Evolutionary conservation across 108 stramenopile species (phyloP).

Genomic region (Skeletonema grethae): DNA sequence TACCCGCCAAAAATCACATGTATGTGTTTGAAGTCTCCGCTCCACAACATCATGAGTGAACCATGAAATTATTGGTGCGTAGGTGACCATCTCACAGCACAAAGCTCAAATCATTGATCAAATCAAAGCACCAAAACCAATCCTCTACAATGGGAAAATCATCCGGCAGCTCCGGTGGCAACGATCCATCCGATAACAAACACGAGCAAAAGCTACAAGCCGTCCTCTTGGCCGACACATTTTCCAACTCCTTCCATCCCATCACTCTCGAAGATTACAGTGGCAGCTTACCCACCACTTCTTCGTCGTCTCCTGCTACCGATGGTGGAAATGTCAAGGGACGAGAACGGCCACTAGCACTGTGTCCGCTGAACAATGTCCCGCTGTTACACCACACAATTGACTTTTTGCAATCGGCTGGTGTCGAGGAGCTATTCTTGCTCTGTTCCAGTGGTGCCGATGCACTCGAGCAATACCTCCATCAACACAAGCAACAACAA

Average conservation of each 20-base stretch:
- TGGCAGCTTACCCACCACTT: conserved; percentile 2
- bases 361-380: conserved; percentile 95
- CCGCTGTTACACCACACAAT: conserved; percentile 92
- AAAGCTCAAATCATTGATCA: background rate
- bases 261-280: conserved; percentile 56
- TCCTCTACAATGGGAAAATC: conserved; percentile 21
- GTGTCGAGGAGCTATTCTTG: conserved; percentile 26
- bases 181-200: conserved; percentile 56
- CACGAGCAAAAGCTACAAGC: conserved; percentile 88
- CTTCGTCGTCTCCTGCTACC: conserved; percentile 36
- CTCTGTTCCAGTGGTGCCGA: conserved; percentile 52
- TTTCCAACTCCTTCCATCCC: conserved; percentile 84
- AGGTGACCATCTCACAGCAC: too few species aligned
- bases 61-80: too few species aligned
- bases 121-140: background rate
- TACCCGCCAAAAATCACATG: too few species aligned
- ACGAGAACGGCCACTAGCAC: conserved; percentile 41
- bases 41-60: too few species aligned
- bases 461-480: conserved; percentile 59
- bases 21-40: too few species aligned
- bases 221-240: conserved; percentile 88
- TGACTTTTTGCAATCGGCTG: conserved; percentile 84
- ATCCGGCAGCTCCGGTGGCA: conserved; percentile 13
- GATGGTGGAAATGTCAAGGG: conserved; percentile 17
- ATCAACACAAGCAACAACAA: conserved; percentile 48